Evolutionary conservation across 208 protist genomes (phyloP).

Genomic region (Acanthamoeba royreba): DNA sequence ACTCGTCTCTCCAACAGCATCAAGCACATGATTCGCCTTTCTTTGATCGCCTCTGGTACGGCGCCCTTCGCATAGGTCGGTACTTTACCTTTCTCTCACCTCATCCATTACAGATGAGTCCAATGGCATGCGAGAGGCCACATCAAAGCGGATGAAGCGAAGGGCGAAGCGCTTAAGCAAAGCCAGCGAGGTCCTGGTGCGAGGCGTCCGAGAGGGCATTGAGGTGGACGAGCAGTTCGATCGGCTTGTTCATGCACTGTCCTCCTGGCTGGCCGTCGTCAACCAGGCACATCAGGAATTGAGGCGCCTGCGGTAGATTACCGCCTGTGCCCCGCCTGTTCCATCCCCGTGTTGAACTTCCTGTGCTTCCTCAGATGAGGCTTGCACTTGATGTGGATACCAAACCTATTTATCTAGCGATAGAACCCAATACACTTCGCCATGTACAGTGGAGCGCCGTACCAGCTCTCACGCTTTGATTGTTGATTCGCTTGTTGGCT

Average conservation of each 20-base stretch:
- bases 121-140: background rate
- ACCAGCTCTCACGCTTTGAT: too few relatives aligned
- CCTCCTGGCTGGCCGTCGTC: background rate
- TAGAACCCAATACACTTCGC: too few relatives aligned
- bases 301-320: background rate
- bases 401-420: too few relatives aligned
- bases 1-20: background rate
- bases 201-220: background rate
- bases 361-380: too few relatives aligned
- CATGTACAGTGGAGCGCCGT: too few relatives aligned
- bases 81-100: background rate
- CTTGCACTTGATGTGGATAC: too few relatives aligned
- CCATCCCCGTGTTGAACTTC: too few relatives aligned
- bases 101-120: background rate
- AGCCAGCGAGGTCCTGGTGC: background rate
- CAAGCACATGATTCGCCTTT: conserved; percentile 1
- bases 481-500: too few relatives aligned
- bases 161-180: background rate
- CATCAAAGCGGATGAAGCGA: background rate
- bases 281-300: background rate
- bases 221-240: conserved; percentile 3
- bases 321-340: background rate
- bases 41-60: background rate
- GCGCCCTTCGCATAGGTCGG: too few relatives aligned
- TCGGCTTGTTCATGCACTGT: background rate